Evolutionary conservation across 1,284 basidiomycete genomes (phyloP), one percentile per base, ranked within the genome.

Genomic region (Calocybe gambosa): DNA sequence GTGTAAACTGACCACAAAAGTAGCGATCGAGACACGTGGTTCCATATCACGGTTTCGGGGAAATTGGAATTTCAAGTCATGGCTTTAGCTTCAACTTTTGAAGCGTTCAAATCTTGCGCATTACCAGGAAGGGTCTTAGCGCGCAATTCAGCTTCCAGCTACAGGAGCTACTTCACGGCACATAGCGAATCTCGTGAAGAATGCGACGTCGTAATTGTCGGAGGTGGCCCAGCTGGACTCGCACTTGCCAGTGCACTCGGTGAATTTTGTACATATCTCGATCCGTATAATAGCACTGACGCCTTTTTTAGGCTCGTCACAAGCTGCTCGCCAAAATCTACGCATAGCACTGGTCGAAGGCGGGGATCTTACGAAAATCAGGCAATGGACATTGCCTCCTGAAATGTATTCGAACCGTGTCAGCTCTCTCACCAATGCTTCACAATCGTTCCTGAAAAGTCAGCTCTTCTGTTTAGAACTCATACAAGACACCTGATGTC

Each of bases 171-270:
- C 37, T 55, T 55, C n/a, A 46, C 49, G 2, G 39, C 43, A 7
- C 53, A 33, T 42, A 54, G 23, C 13, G 46, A 43, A 10, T 41
- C 44, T 21, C 52, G 64, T 15, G 69, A 75, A 51, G 73, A 88
- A 45, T 83, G 78, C 53, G 93, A 96, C 62, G 74, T 96, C 44
- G 89, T 96, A 26, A 89, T 98, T 55, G 91, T 97, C 29, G 95
- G 95, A 12, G 95, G 93, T 38, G 94, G 94, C 1, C 93, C 93
- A 16, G 92, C 83, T 1, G 95, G 95, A 12, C 75, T 99, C 20
- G 89, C 93, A 3, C 71, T 99, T 21, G 93, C 93, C 0, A 84
- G 82, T 60, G 90, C 92, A 19, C 73, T 99, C 16, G 78, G 93
- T 93, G 76, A 64, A 25, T 9, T 46, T n/a, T n/a, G n/a, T 47